Evolutionary conservation across 768 basidiomycete species (phyloP).

Genomic region (Imleria badia): DNA sequence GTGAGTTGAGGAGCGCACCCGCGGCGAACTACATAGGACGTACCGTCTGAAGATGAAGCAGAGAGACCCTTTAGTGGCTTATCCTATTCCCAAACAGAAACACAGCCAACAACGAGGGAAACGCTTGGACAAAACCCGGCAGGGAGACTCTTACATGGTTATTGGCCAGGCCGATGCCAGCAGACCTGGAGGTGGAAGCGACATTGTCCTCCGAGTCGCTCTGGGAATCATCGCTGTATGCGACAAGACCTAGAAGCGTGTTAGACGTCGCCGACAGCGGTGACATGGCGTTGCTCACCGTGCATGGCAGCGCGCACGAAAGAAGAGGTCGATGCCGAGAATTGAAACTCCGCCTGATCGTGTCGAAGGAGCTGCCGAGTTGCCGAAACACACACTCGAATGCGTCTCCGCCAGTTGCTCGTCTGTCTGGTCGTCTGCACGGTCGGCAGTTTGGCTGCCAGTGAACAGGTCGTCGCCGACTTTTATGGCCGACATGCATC

Average conservation of each 20-base stretch:
- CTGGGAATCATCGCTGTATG: conserved; percentile 63
- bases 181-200: conserved; percentile 29
- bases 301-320: conserved; percentile 25
- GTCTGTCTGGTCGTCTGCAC: conserved; percentile 38
- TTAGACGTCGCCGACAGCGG: conserved; percentile 2
- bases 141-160: conserved; percentile 64
- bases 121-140: conserved; percentile 39
- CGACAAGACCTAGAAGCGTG: conserved; percentile 49
- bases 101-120: conserved; percentile 67
- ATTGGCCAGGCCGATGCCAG: conserved; percentile 12
- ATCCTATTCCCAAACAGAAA: conserved; percentile 66
- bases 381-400: conserved; percentile 26
- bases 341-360: conserved; percentile 26
- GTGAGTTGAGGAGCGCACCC: background rate
- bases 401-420: conserved; percentile 31
- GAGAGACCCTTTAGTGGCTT: conserved; percentile 41
- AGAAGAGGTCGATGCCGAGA: background rate
- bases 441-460: conserved; percentile 27
- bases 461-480: conserved; percentile 41
- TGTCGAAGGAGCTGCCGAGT: conserved; percentile 14
- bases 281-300: conserved; percentile 22
- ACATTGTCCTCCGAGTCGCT: conserved; percentile 52
- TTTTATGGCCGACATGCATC: conserved; percentile 47
- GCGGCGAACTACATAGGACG: background rate
- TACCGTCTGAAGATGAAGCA: conserved; percentile 31